phyloP scores from a whole-genome alignment of 257 asterid genomes.

The Solanum acaule region DNA sequence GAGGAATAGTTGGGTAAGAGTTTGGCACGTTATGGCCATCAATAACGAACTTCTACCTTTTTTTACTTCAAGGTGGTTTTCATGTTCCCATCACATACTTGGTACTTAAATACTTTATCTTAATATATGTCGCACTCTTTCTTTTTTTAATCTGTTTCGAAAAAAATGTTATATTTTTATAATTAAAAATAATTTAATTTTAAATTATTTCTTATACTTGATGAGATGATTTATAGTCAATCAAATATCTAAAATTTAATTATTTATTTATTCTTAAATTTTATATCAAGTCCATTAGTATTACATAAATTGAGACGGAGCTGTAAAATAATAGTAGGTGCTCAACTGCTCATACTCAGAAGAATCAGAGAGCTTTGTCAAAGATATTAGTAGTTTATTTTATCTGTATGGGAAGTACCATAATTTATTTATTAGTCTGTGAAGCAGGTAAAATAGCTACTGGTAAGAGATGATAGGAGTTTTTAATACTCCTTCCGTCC shows the following conservation, averaged over 20 bases:
- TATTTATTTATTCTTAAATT: not conserved
- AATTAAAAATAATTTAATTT: not conserved
- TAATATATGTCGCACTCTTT: not conserved
- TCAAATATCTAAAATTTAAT: rapidly evolving
- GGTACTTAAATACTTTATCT: not conserved
- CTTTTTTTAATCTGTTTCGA: rapidly evolving
- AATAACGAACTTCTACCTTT: not conserved
- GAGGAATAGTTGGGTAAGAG: not conserved
- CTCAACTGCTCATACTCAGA: not conserved
- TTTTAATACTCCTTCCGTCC: rapidly evolving
- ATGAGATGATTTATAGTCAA: not conserved
- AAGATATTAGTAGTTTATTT: not conserved
- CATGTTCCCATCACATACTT: not conserved
- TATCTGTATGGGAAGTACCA: not conserved
- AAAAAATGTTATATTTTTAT: not conserved
- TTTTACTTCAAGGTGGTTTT: not conserved
- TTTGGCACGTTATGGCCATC: slow-evolving; percentile 2
- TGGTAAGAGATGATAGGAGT: not conserved
- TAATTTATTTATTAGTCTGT: not conserved
- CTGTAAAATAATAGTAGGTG: not conserved
- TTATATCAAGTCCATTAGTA: rapidly evolving
- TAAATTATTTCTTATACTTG: not conserved
- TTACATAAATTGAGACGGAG: not conserved
- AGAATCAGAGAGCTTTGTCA: not conserved
- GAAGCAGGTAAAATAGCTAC: not conserved